phyloP scores from a whole-genome alignment of 192 early-diverging fungal genomes.

The Lobosporangium transversale region DNA sequence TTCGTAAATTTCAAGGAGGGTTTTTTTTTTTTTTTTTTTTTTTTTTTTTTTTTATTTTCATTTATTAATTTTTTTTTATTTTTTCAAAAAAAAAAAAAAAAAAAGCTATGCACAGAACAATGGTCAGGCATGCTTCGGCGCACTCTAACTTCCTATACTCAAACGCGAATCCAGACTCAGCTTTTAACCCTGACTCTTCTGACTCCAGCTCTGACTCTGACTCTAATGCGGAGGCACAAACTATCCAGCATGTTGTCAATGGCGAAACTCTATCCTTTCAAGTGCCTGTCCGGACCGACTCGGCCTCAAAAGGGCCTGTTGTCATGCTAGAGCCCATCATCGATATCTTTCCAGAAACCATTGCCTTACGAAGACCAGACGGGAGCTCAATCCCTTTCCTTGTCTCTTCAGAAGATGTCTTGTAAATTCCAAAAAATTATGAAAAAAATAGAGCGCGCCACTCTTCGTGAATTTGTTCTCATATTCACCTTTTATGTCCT shows the following conservation, averaged over 20 bases:
- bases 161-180: too few species aligned
- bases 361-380: neutral
- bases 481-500: neutral
- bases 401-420: slow-evolving; percentile 13
- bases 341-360: slow-evolving; percentile 25
- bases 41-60: slow-evolving; percentile 4
- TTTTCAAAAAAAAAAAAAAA: too few species aligned
- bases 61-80: too few species aligned
- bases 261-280: slow-evolving; percentile 5
- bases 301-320: neutral
- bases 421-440: slow-evolving; percentile 28
- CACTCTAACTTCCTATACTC: too few species aligned
- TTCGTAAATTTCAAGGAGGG: neutral
- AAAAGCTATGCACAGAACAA: too few species aligned
- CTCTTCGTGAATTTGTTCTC: slow-evolving; percentile 1
- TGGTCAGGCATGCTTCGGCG: too few species aligned
- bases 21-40: slow-evolving; percentile 1
- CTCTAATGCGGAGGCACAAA: neutral
- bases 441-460: too few species aligned
- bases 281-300: slow-evolving; percentile 3
- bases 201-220: neutral
- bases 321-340: slow-evolving; percentile 25
- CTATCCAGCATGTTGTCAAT: slow-evolving; percentile 4
- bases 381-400: slow-evolving; percentile 10
- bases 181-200: neutral